A percentile compares a stretch with the other conserved stretches of the same genome.
phyloP scores from a whole-genome alignment of 352 stramenopile species.

The Phytopythium delawarense region DNA sequence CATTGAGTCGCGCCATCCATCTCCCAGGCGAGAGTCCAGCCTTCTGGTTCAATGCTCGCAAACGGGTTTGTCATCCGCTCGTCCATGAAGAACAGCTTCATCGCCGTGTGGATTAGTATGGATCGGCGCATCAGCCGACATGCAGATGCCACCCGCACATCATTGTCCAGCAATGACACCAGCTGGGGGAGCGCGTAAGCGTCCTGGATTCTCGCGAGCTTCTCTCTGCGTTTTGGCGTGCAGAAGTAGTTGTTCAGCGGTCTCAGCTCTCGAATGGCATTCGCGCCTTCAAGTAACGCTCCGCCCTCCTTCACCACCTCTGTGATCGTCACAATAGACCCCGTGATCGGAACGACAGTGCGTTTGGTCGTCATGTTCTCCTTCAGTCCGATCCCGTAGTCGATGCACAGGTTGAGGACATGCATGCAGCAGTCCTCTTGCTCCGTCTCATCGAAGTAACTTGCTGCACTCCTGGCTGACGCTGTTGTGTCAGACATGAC shows the following conservation, averaged over 20 bases:
- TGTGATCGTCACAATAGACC: not conserved
- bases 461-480: not conserved
- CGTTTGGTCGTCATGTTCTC: conserved; percentile 8
- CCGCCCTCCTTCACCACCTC: not conserved
- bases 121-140: not conserved
- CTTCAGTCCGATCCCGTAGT: conserved; percentile 9
- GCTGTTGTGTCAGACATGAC: not conserved
- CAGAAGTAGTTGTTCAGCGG: no score
- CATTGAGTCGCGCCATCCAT: not conserved
- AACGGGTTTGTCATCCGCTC: not conserved
- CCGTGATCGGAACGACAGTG: no score
- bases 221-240: no score
- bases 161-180: not conserved
- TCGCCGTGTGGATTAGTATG: not conserved
- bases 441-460: conserved; percentile 10
- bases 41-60: not conserved
- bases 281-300: not conserved
- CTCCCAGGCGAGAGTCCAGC: not conserved
- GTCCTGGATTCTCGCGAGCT: not conserved
- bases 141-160: not conserved
- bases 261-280: no score
- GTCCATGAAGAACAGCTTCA: not conserved
- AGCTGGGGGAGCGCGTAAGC: not conserved
- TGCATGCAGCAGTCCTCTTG: conserved; percentile 13
- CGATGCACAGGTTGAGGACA: conserved; percentile 11